phyloP scores from a whole-genome alignment of 1,284 basidiomycete genomes.

The Coriolopsis trogii region DNA sequence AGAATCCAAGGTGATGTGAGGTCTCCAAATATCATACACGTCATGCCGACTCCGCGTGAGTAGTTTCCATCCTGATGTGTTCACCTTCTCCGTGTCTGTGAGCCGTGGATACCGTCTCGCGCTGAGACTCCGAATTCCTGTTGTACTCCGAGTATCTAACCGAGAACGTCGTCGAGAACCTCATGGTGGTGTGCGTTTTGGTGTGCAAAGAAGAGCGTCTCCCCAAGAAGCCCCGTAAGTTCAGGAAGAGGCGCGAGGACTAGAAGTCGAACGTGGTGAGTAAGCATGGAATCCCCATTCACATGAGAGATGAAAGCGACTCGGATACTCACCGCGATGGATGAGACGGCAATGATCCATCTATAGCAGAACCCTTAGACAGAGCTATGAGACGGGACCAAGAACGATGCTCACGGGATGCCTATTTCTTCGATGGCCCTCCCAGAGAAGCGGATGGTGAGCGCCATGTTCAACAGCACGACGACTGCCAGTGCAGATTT shows the following conservation, averaged over 20 bases:
- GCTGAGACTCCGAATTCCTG: too few relatives aligned
- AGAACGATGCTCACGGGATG: too few relatives aligned
- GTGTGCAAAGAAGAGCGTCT: not conserved
- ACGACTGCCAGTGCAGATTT: not conserved
- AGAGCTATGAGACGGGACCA: too few relatives aligned
- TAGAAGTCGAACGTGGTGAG: not conserved
- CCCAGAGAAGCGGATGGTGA: constrained; percentile 5
- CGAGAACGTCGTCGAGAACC: too few relatives aligned
- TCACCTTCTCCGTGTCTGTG: too few relatives aligned
- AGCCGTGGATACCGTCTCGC: too few relatives aligned
- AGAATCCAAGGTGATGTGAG: too few relatives aligned
- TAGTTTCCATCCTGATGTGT: too few relatives aligned
- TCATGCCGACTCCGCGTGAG: too few relatives aligned
- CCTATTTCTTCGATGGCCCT: constrained; percentile 7
- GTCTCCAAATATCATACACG: too few relatives aligned
- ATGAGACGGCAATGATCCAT: constrained; percentile 9
- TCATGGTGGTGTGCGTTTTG: not conserved
- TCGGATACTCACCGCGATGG: constrained; percentile 1
- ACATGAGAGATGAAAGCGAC: not conserved
- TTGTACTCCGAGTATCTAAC: too few relatives aligned
- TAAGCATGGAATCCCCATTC: not conserved
- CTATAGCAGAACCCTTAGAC: too few relatives aligned
- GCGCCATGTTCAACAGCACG: constrained; percentile 1
- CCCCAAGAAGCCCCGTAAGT: constrained; percentile 8
- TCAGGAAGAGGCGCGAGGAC: constrained; percentile 10